Evolutionary conservation across 257 asterid genomes (phyloP).

Genomic region (Vinca minor): DNA sequence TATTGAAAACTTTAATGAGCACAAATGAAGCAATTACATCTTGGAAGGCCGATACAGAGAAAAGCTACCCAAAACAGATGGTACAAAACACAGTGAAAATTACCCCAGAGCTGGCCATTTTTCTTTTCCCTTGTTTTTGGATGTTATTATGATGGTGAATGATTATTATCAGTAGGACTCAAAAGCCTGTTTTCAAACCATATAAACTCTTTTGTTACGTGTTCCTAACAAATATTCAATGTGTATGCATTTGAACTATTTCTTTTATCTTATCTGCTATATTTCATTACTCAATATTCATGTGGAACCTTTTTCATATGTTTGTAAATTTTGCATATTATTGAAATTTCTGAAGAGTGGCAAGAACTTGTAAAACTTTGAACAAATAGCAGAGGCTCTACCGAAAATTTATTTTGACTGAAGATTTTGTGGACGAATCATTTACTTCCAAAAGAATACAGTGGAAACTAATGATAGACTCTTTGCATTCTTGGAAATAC

Average conservation of each 20-base stretch:
- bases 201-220: neutral
- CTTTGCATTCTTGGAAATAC: neutral
- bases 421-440: neutral
- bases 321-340: neutral
- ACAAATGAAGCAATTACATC: too few species aligned
- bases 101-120: neutral
- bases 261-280: neutral
- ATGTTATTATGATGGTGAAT: slow-evolving; percentile 6
- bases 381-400: neutral
- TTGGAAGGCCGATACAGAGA: too few species aligned
- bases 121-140: neutral
- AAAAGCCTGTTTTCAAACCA: neutral
- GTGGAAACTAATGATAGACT: neutral
- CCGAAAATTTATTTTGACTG: neutral
- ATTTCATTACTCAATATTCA: too few species aligned
- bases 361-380: neutral
- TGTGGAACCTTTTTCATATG: too few species aligned
- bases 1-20: too few species aligned
- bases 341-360: neutral
- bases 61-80: too few species aligned
- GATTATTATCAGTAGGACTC: neutral
- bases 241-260: neutral
- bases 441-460: neutral
- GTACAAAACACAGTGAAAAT: too few species aligned
- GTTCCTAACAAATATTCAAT: neutral